These are phyloP conservation scores for Syzygium oleosum DNA, from an alignment of 345 rosid genomes.

Conservation along the genomic window DNA sequence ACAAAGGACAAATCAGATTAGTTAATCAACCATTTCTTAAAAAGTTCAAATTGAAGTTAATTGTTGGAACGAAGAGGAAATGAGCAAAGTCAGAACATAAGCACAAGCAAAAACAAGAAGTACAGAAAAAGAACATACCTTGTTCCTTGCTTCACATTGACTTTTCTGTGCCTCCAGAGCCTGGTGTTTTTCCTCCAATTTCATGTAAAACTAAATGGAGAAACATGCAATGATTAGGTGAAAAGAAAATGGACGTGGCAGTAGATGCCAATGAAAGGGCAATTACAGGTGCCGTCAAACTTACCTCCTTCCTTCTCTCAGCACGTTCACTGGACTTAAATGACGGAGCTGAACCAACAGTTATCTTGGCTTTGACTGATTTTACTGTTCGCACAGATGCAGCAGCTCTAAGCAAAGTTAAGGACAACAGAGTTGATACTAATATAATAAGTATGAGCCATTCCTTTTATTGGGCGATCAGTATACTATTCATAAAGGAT, in stretches of 20 bases:
- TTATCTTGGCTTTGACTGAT: slow-evolving; percentile 44
- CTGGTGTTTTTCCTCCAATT: slow-evolving; percentile 74
- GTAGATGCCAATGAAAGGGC: slow-evolving; percentile 4
- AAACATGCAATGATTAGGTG: not conserved
- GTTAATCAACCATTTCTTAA: not conserved
- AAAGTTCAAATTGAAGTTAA: not conserved
- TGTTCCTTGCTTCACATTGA: slow-evolving; percentile 67
- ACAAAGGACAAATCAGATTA: not conserved
- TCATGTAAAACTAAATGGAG: slow-evolving; percentile 56
- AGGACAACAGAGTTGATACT: slow-evolving; percentile 28
- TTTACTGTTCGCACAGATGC: slow-evolving; percentile 44
- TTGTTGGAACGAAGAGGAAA: not conserved
- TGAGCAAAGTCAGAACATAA: not conserved
- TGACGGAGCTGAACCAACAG: slow-evolving; percentile 88
- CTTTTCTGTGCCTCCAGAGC: slow-evolving; percentile 73
- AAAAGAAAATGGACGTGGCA: slow-evolving; percentile 5
- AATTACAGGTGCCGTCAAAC: not conserved
- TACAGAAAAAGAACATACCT: slow-evolving; percentile 26
- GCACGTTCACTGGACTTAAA: slow-evolving; percentile 74
- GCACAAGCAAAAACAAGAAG: not conserved
- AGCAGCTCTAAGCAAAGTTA: slow-evolving; percentile 55
- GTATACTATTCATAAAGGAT: slow-evolving; percentile 32
- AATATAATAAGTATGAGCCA: not conserved
- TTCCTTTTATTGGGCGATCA: not conserved
- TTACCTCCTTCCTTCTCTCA: slow-evolving; percentile 87